phyloP scores from a whole-genome alignment of 148 eudicot species.

The Nepenthes mirabilis region DNA sequence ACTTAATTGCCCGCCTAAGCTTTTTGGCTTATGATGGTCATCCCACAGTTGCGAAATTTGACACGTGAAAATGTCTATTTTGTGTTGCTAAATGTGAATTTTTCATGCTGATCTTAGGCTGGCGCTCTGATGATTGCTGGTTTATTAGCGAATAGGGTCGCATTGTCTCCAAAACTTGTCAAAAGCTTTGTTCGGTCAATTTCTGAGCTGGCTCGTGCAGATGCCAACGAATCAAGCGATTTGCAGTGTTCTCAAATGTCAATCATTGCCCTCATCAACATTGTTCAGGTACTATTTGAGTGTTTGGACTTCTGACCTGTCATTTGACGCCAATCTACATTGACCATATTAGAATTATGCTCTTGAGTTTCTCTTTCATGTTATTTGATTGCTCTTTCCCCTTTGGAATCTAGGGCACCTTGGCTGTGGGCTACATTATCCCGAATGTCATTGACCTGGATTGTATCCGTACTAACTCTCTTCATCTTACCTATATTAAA shows the following conservation, averaged over 20 bases:
- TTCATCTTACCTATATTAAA: neutral
- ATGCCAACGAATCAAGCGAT: conserved; percentile 43
- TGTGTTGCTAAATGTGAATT: conserved; percentile 2
- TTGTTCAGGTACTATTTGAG: conserved; percentile 48
- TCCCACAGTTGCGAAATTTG: no score
- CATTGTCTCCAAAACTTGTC: conserved; percentile 51
- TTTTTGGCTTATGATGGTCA: no score
- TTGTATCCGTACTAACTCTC: neutral
- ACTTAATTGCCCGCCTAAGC: no score
- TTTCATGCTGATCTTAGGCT: conserved; percentile 26
- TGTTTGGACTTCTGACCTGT: neutral
- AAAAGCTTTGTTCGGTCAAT: conserved; percentile 53
- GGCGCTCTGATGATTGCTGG: conserved; percentile 74
- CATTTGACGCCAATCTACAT: neutral
- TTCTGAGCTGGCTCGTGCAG: conserved; percentile 48
- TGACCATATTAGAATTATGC: no score
- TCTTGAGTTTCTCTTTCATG: no score
- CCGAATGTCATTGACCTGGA: no score
- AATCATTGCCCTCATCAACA: conserved; percentile 56
- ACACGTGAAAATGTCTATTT: neutral
- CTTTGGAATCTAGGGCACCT: no score
- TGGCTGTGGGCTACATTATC: no score
- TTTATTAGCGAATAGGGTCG: conserved; percentile 53
- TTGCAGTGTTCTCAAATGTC: conserved; percentile 55
- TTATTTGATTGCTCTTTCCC: no score